Conservation (phyloP, 176 grass and related monocot species). For the Phragmites australis region DNA sequence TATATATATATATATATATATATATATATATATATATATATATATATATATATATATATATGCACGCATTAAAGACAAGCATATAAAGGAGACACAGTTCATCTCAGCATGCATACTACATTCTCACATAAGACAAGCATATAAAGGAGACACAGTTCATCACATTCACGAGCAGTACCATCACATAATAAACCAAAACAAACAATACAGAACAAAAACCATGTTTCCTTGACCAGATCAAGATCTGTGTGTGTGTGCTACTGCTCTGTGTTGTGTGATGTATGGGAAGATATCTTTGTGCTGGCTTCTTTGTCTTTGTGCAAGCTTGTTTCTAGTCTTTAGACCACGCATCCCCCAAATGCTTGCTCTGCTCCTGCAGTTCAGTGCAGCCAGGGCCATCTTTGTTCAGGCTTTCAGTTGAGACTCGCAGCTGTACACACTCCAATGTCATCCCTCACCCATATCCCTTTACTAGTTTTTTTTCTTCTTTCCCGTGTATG, state of each 20-base stretch:
- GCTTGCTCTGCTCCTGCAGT: neutral
- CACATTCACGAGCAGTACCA: slow-evolving; percentile 28
- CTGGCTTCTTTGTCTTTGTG: slow-evolving; percentile 55
- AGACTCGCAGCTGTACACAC: slow-evolving; percentile 55
- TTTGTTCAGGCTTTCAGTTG: slow-evolving; percentile 56
- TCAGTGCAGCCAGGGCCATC: slow-evolving; percentile 37
- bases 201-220: slow-evolving; percentile 39
- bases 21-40: too few relatives aligned
- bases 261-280: slow-evolving; percentile 32
- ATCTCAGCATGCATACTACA: neutral
- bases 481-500: neutral
- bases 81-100: too few relatives aligned
- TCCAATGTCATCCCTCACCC: slow-evolving; percentile 34
- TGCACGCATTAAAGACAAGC: too few relatives aligned
- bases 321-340: slow-evolving; percentile 41
- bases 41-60: too few relatives aligned
- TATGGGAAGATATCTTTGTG: slow-evolving; percentile 54
- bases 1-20: too few relatives aligned
- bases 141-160: slow-evolving; percentile 39
- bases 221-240: slow-evolving; percentile 64
- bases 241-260: slow-evolving; percentile 21
- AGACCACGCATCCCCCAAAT: slow-evolving; percentile 32
- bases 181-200: slow-evolving; percentile 40
- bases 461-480: neutral
- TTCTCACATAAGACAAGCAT: neutral